Conservation (phyloP, 257 asterid genomes). For the Capsicum chinense region DNA sequence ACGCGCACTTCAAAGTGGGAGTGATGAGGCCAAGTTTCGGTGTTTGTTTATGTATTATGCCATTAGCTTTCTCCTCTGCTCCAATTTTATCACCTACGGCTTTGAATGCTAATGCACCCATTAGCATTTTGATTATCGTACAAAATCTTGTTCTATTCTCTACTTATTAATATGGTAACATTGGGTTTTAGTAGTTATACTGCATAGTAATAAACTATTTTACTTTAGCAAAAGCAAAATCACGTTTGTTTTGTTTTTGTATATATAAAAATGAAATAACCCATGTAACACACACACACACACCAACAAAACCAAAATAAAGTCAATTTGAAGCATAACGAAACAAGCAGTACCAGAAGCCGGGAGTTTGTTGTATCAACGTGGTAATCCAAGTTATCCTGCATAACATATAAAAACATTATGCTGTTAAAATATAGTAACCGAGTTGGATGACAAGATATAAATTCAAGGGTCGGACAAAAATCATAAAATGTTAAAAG, state of each 20-base stretch:
- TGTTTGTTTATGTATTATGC: too few relatives aligned
- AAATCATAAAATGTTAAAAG: too few relatives aligned
- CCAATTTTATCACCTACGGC: background rate
- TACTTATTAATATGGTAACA: background rate
- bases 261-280: background rate
- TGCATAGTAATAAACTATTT: background rate
- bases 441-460: background rate
- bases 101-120: too few relatives aligned
- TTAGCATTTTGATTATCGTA: too few relatives aligned
- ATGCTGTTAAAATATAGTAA: background rate
- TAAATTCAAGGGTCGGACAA: background rate
- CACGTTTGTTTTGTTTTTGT: background rate
- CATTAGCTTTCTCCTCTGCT: too few relatives aligned
- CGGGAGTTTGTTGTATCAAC: constrained; percentile 35
- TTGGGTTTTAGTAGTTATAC: background rate
- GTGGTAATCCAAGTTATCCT: constrained; percentile 35
- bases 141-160: too few relatives aligned
- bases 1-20: too few relatives aligned
- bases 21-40: too few relatives aligned
- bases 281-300: background rate
- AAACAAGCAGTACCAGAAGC: constrained; percentile 31
- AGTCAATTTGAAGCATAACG: background rate
- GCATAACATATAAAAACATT: background rate
- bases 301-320: background rate
- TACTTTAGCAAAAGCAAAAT: background rate